These are phyloP conservation scores for Colletotrichum tofieldiae DNA, from an alignment of 2,329 filamentous ascomycete genomes.

Conservation along the genomic window DNA sequence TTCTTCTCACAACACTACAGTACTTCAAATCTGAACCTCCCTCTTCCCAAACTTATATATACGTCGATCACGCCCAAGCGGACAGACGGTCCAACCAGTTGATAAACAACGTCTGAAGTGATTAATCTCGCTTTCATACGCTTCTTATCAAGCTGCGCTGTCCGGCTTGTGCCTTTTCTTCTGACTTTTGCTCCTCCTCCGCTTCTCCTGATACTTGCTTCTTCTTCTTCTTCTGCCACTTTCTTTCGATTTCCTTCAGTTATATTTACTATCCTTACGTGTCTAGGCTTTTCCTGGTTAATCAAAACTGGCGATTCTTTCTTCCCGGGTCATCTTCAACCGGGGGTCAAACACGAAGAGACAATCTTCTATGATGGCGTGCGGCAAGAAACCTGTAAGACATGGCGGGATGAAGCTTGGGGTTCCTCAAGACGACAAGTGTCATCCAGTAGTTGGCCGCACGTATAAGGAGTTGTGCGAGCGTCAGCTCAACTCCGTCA, in stretches of 20 bases:
- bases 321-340: neutral
- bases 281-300: too few relatives aligned
- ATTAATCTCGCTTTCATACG: neutral
- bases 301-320: too few relatives aligned
- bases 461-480: neutral
- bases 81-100: neutral
- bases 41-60: too few relatives aligned
- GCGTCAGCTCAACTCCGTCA: neutral
- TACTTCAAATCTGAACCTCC: neutral
- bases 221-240: neutral
- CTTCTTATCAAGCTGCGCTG: neutral
- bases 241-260: neutral
- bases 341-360: neutral
- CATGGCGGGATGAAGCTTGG: neutral
- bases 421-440: slow-evolving; percentile 8
- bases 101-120: too few relatives aligned
- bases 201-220: neutral
- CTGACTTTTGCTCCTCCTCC: neutral
- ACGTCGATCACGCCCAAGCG: too few relatives aligned
- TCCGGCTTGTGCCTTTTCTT: neutral
- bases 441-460: slow-evolving; percentile 21
- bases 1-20: neutral
- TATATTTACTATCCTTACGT: too few relatives aligned
- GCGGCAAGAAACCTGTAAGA: neutral
- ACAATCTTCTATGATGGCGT: neutral